These are phyloP conservation scores for Umbelopsis vinacea DNA, from an alignment of 192 early-diverging fungal species.

Conservation along the genomic window DNA sequence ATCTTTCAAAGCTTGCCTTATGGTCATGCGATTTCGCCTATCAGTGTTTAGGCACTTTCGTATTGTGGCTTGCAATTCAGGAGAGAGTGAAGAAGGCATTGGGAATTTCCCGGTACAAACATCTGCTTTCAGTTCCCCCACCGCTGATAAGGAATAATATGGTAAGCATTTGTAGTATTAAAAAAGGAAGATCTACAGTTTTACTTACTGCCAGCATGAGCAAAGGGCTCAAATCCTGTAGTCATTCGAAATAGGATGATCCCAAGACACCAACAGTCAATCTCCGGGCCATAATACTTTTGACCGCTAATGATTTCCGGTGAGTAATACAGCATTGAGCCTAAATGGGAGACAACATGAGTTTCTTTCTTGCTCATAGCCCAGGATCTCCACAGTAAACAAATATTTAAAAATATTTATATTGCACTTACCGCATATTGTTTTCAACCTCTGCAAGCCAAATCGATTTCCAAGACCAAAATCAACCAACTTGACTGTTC, in stretches of 20 bases:
- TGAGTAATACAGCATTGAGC: constrained; percentile 84
- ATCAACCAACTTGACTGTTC: constrained; percentile 83
- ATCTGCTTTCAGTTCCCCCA: constrained; percentile 52
- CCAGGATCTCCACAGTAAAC: not conserved
- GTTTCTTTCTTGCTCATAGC: no score
- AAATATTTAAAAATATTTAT: not conserved
- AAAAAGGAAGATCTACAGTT: not conserved
- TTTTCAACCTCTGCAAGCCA: constrained; percentile 70
- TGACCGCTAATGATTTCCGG: constrained; percentile 92
- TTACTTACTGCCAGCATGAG: constrained; percentile 37
- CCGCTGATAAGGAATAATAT: constrained; percentile 24
- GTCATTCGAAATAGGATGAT: constrained; percentile 86
- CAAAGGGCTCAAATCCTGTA: constrained; percentile 54
- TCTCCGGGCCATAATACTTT: constrained; percentile 89
- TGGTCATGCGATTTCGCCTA: constrained; percentile 13
- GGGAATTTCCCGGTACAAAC: constrained; percentile 45
- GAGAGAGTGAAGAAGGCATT: constrained; percentile 38
- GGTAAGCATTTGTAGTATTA: not conserved
- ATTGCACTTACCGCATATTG: constrained; percentile 76
- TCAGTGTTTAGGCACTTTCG: not conserved
- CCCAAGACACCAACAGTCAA: constrained; percentile 95
- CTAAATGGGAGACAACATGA: constrained; percentile 30
- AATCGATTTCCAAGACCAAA: constrained; percentile 91
- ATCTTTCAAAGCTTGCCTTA: constrained; percentile 19
- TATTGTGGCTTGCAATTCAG: constrained; percentile 7